These are phyloP conservation scores for Globisporangium mamillatum DNA, from an alignment of 352 stramenopile genomes.

Conservation along the genomic window DNA sequence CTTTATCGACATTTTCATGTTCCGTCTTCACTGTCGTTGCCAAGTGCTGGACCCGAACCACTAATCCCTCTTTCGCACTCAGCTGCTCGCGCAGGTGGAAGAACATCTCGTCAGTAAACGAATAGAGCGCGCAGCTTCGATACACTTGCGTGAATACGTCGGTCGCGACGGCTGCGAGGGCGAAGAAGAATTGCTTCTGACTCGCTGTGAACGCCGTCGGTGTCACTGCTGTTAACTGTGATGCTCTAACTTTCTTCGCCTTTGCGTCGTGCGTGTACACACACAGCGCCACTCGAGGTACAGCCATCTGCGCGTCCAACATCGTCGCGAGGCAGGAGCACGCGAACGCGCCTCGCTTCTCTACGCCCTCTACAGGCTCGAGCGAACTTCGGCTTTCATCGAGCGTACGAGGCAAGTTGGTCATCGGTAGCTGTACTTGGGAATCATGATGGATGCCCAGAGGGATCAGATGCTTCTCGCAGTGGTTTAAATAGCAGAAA, in stretches of 20 bases:
- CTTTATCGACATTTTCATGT: neutral
- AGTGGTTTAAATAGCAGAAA: constrained; percentile 60
- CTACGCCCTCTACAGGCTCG: constrained; percentile 37
- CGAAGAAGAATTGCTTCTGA: constrained; percentile 59
- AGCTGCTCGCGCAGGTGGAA: constrained; percentile 46
- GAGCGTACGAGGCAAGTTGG: constrained; percentile 63
- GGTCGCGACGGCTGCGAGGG: constrained; percentile 40
- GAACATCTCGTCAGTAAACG: constrained; percentile 37
- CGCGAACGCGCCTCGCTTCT: constrained; percentile 57
- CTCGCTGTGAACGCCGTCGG: constrained; percentile 37
- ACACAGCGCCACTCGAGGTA: constrained; percentile 44
- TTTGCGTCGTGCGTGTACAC: constrained; percentile 53
- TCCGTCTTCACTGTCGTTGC: neutral
- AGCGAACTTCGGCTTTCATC: constrained; percentile 44
- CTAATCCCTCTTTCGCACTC: constrained; percentile 40
- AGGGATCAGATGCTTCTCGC: constrained; percentile 27
- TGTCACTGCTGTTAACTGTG: neutral
- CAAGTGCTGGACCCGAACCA: constrained; percentile 23
- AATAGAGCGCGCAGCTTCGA: constrained; percentile 51
- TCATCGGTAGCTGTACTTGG: constrained; percentile 58
- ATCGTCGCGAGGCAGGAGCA: constrained; percentile 60
- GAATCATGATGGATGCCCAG: constrained; percentile 52
- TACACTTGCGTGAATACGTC: constrained; percentile 58
- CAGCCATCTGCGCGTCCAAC: constrained; percentile 34
- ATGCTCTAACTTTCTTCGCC: neutral